Base-by-base conservation (phyloP, 2,329 filamentous ascomycete genomes). In the Monilinia aucupariae region DNA sequence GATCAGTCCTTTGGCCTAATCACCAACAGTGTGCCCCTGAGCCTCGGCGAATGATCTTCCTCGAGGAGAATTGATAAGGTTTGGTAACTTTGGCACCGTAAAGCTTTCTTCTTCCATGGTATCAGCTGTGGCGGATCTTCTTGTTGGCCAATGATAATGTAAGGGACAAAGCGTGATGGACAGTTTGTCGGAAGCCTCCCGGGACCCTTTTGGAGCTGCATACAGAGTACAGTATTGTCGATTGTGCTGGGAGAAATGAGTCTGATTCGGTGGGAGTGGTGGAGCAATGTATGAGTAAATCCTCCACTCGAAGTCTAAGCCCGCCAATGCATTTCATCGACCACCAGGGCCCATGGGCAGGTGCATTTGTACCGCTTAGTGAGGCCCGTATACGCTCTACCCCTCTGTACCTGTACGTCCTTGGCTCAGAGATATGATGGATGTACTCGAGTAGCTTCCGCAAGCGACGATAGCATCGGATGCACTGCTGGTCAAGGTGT, bases 1-100 rank as follows among this genome's bases (percentile, higher is more conserved):
- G 22, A 48, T 15, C 34, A 25, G 54, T 62, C 52, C 58, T 41
- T 45, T 58, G 60, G 58, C 52, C 8, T 43, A 25, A 48, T 58
- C 60, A 62, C 12, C 25, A 58, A 27, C 13, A 47, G 49, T 22
- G 22, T 27, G 47, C 41, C 32, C 12, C 17, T 22, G 20, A 47
- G 13, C 15, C 15, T 25, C 43, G 43, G 49, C 15, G 22, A 13
- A n/a, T 13, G 25, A n/a, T 13, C 41, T 34, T 45, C 34, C 50
- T 45, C 32, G 8, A 22, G 30, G 41, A 30, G 4, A 25, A 62
- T 49, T n/a, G n/a, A n/a, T n/a, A n/a, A n/a, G n/a, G n/a, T n/a
- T n/a, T n/a, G n/a, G n/a, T n/a, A n/a, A n/a, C n/a, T n/a, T n/a
- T n/a, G n/a, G n/a, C n/a, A n/a, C n/a, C n/a, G 17, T n/a, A 22